Evolutionary conservation across 495 filamentous ascomycete genomes (phyloP).

Genomic region (Glarea lozoyensis): DNA sequence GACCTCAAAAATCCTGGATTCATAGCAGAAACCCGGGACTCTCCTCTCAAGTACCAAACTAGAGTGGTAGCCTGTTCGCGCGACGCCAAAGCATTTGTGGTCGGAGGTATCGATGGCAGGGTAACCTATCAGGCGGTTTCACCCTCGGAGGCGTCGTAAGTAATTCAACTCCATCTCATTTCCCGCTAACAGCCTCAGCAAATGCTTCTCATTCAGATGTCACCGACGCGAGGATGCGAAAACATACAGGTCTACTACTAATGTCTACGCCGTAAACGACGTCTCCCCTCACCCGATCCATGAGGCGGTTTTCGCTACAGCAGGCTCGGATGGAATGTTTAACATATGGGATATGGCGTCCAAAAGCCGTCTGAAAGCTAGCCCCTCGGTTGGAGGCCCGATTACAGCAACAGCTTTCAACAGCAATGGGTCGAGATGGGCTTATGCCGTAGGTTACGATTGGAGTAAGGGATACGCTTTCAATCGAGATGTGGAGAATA

Average conservation of each 20-base stretch:
- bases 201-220: constrained; percentile 86
- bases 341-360: constrained; percentile 84
- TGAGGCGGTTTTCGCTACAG: constrained; percentile 81
- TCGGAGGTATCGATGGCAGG: constrained; percentile 78
- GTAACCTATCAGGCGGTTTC: constrained; percentile 80
- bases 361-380: constrained; percentile 73
- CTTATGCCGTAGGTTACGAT: constrained; percentile 89
- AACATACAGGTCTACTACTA: constrained; percentile 45
- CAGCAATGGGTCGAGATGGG: constrained; percentile 66
- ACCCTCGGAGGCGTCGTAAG: constrained; percentile 63
- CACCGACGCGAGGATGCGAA: constrained; percentile 58
- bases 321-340: constrained; percentile 79
- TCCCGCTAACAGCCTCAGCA: constrained; percentile 27
- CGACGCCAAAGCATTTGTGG: constrained; percentile 70
- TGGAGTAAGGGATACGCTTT: constrained; percentile 79
- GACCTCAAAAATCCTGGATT: constrained; percentile 65
- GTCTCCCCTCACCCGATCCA: constrained; percentile 80
- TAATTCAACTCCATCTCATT: constrained; percentile 7
- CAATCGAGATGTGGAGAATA: constrained; percentile 61
- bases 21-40: constrained; percentile 71
- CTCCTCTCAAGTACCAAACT: constrained; percentile 78
- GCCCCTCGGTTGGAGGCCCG: constrained; percentile 65
- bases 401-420: constrained; percentile 74
- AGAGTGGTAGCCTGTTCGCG: constrained; percentile 72
- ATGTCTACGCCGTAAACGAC: constrained; percentile 79